Percentiles rank a stretch among this genome's conserved stretches.
Evolutionary conservation across 139 green algal genomes (phyloP).

Genomic region (Coelastrella sp.): DNA sequence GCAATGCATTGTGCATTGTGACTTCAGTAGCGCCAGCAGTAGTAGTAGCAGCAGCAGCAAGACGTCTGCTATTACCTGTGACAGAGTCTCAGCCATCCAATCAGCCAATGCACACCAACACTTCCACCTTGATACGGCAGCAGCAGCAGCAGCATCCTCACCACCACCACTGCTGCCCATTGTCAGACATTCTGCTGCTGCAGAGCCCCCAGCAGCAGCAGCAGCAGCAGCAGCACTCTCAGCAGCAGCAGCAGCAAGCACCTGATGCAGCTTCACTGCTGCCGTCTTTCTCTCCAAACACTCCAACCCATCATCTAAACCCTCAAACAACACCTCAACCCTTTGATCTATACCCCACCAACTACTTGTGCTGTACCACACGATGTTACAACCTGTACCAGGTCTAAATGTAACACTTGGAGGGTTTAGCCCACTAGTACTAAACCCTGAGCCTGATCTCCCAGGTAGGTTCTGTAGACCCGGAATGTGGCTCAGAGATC

Average conservation of each 20-base stretch:
- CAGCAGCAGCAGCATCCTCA: neutral
- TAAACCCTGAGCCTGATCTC: too few species aligned
- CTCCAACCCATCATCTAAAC: neutral
- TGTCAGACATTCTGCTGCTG: neutral
- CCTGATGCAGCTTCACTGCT: slow-evolving; percentile 25
- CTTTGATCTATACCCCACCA: slow-evolving; percentile 13
- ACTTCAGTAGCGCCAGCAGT: too few species aligned
- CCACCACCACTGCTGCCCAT: neutral
- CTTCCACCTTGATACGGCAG: neutral
- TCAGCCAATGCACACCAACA: slow-evolving; percentile 42
- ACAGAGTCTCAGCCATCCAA: neutral
- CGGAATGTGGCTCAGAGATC: too few species aligned
- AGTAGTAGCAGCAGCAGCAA: too few species aligned
- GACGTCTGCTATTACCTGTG: too few species aligned
- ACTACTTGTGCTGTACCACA: slow-evolving; percentile 23
- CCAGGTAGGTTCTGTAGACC: too few species aligned
- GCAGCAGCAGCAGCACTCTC: neutral
- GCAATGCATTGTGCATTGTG: neutral
- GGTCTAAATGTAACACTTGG: neutral
- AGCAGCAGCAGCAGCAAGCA: slow-evolving; percentile 4
- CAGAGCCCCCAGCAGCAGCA: neutral
- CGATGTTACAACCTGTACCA: neutral
- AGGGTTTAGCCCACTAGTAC: too few species aligned
- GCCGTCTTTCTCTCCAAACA: slow-evolving; percentile 8
- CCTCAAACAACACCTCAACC: slow-evolving; percentile 3